A percentile compares a stretch with the other conserved stretches of the same genome.
phyloP scores from a whole-genome alignment of 2,329 filamentous ascomycete species.

The Calonectria pseudoreteaudii region DNA sequence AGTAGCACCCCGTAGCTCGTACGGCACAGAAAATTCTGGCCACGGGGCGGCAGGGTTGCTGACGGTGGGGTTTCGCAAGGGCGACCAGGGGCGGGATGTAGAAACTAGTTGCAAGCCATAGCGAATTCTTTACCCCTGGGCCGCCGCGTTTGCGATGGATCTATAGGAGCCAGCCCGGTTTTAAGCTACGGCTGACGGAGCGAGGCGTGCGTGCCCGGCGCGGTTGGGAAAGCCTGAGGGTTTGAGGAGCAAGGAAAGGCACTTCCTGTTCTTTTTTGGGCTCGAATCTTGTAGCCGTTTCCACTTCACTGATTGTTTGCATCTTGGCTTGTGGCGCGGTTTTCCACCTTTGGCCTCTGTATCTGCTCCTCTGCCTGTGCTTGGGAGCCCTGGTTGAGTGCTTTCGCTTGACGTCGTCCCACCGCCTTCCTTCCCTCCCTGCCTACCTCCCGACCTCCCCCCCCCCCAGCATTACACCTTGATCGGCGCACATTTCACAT shows the following conservation, averaged over 20 bases:
- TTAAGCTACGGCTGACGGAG: conserved; percentile 1
- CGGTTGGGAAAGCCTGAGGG: background rate
- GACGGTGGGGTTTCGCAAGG: background rate
- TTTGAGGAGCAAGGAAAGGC: background rate
- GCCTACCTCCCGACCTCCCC: background rate
- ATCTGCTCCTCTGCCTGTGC: background rate
- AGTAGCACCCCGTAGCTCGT: background rate
- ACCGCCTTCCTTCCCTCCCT: background rate
- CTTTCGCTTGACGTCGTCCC: conserved; percentile 1
- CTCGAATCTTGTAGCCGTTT: conserved; percentile 4
- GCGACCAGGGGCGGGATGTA: background rate
- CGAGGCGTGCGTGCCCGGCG: background rate
- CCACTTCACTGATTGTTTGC: background rate
- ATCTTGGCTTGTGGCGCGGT: background rate
- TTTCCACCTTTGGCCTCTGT: background rate
- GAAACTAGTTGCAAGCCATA: background rate
- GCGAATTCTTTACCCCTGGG: background rate
- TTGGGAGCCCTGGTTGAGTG: background rate
- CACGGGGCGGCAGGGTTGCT: background rate
- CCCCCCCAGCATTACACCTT: background rate
- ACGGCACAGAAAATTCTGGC: background rate
- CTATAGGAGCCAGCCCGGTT: background rate
- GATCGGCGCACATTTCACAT: background rate
- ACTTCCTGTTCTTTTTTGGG: background rate
- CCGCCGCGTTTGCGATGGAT: background rate